Evolutionary conservation across 1,139 yeast genomes (phyloP).

Genomic region (Taphrina deformans): DNA sequence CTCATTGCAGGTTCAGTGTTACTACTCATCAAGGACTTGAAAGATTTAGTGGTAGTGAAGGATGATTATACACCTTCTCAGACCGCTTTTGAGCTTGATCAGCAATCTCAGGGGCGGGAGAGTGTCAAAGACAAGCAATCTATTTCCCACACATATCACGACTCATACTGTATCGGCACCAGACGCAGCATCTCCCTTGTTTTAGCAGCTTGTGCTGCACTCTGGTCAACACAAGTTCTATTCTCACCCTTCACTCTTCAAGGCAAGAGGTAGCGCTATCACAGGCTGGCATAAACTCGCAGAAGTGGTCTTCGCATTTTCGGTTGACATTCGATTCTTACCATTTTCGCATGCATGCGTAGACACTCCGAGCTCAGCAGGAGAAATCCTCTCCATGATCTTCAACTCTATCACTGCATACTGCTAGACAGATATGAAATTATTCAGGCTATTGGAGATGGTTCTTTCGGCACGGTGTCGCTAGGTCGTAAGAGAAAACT

Average conservation of each 20-base stretch:
- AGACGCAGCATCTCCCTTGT: not conserved
- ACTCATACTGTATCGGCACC: not conserved
- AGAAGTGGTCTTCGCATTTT: no score
- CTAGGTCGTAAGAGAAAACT: conserved; percentile 35
- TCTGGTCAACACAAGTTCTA: not conserved
- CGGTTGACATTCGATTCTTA: no score
- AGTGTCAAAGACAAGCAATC: not conserved
- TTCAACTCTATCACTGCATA: conserved; percentile 37
- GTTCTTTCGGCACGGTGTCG: conserved; percentile 39
- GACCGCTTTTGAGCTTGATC: not conserved
- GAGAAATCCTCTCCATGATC: conserved; percentile 58
- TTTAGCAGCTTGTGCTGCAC: not conserved
- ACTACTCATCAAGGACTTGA: no score
- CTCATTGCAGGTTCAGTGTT: no score
- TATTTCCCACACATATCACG: not conserved
- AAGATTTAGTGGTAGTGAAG: no score
- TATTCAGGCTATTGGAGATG: conserved; percentile 37
- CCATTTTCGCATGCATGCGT: not conserved
- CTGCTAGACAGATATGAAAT: conserved; percentile 29
- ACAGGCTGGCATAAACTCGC: no score
- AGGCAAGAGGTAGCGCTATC: not conserved
- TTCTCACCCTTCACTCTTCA: not conserved
- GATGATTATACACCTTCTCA: no score
- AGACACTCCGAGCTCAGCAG: conserved; percentile 50
- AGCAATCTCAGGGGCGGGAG: not conserved